Evolutionary conservation across 352 stramenopile species (phyloP).

Genomic region (Peronospora farinosa): DNA sequence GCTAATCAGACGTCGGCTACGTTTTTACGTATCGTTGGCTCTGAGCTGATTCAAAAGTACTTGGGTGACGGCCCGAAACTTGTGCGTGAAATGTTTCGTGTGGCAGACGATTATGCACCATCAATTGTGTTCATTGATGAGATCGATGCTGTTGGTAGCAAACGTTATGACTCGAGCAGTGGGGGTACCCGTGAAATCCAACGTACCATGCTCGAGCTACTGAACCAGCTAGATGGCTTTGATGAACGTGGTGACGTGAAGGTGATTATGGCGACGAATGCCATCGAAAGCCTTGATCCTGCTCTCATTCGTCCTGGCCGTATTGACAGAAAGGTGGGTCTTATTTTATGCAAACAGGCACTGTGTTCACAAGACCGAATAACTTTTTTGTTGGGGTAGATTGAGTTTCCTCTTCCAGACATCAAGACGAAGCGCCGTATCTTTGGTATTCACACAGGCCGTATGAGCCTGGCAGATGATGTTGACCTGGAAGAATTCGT

Average conservation of each 20-base stretch:
- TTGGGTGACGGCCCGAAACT: slow-evolving; percentile 99
- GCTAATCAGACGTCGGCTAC: slow-evolving; percentile 99
- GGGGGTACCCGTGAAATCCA: slow-evolving; percentile 99
- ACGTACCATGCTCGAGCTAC: slow-evolving; percentile 99
- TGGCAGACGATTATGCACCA: slow-evolving; percentile 96
- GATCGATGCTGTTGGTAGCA: slow-evolving; percentile 99
- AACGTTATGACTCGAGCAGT: slow-evolving; percentile 98
- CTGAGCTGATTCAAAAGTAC: slow-evolving; percentile 99
- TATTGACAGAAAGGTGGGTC: slow-evolving; percentile 96
- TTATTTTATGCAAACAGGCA: neutral
- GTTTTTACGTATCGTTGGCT: slow-evolving; percentile 98
- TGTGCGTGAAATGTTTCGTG: slow-evolving; percentile 98
- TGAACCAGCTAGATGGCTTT: slow-evolving; percentile 99
- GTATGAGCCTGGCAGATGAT: slow-evolving; percentile 97
- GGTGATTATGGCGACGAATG: slow-evolving; percentile 99
- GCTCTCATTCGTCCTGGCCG: slow-evolving; percentile 98
- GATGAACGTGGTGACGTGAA: slow-evolving; percentile 99
- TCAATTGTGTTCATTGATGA: slow-evolving; percentile 99
- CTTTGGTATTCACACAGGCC: slow-evolving; percentile 99
- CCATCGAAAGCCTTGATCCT: slow-evolving; percentile 98
- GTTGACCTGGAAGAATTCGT: slow-evolving; percentile 99
- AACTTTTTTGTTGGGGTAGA: slow-evolving; percentile 50
- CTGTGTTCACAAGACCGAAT: slow-evolving; percentile 5
- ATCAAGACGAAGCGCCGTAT: slow-evolving; percentile 99
- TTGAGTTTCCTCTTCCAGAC: slow-evolving; percentile 99